A percentile compares a stretch with the other conserved stretches of the same genome.
Evolutionary conservation across 2,329 filamentous ascomycete genomes (phyloP).

Genomic region (Acrocalymma vagum): DNA sequence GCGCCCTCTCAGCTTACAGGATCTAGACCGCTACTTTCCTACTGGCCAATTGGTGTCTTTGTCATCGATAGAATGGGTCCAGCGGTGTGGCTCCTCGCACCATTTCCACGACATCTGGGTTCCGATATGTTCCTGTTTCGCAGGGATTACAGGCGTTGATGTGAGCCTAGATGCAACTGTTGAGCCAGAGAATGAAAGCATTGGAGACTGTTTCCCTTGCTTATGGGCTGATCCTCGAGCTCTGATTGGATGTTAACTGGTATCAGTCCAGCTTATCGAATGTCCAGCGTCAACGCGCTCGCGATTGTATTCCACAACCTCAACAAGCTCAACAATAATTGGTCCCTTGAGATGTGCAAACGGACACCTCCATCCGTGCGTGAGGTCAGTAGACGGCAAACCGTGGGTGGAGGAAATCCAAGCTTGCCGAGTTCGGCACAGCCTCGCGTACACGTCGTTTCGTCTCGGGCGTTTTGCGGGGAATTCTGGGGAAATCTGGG

Average conservation of each 20-base stretch:
- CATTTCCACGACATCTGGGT: neutral
- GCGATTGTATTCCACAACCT: no score
- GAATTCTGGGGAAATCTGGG: no score
- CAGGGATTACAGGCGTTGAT: conserved; percentile 2
- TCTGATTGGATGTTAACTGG: neutral
- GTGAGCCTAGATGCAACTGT: conserved; percentile 1
- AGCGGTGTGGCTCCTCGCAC: neutral
- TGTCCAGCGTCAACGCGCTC: no score
- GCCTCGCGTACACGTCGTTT: no score
- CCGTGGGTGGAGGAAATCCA: no score
- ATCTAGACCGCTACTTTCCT: conserved; percentile 9
- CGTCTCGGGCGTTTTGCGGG: no score
- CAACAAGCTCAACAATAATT: no score
- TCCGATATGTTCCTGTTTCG: neutral
- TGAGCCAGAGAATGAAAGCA: conserved; percentile 4
- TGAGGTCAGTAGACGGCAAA: no score
- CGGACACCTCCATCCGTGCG: no score
- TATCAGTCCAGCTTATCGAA: no score
- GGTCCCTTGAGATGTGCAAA: no score
- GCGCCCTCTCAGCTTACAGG: conserved; percentile 2
- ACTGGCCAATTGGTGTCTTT: conserved; percentile 7
- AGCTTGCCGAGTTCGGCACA: no score
- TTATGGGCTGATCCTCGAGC: neutral
- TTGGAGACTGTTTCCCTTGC: neutral
- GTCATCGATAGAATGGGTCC: neutral